These are phyloP conservation scores for Myxozyma lipomycoides DNA, from an alignment of 805 yeast species.

Conservation along the genomic window DNA sequence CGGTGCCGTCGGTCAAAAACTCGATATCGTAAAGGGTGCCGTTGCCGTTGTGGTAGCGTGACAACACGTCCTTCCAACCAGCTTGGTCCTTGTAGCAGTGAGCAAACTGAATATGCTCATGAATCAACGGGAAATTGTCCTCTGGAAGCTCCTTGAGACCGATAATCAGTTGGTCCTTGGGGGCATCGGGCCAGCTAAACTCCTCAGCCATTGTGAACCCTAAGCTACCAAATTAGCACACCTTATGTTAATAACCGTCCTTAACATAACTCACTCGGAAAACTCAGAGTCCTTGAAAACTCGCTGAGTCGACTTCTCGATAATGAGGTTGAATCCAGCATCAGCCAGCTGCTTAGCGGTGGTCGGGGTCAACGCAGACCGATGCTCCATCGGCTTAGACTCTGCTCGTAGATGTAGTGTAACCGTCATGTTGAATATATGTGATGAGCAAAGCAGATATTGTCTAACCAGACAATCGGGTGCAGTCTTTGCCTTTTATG, in stretches of 20 bases:
- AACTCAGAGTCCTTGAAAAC: constrained; percentile 76
- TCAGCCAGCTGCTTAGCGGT: constrained; percentile 78
- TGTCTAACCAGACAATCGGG: too few relatives aligned
- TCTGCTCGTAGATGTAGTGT: constrained; percentile 91
- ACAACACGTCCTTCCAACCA: constrained; percentile 91
- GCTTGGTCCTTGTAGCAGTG: constrained; percentile 97
- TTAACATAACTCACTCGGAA: constrained; percentile 38
- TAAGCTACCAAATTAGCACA: constrained; percentile 39
- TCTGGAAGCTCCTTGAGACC: constrained; percentile 97
- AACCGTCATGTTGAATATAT: constrained; percentile 44
- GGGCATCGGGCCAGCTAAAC: constrained; percentile 92
- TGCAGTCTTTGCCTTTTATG: too few relatives aligned
- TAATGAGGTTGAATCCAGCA: constrained; percentile 84
- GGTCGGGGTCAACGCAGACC: constrained; percentile 94
- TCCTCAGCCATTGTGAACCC: constrained; percentile 90
- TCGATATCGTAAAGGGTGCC: constrained; percentile 92
- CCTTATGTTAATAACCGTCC: too few relatives aligned
- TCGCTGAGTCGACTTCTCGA: constrained; percentile 83
- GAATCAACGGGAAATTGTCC: constrained; percentile 82
- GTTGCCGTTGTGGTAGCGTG: constrained; percentile 85
- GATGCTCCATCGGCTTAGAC: constrained; percentile 93
- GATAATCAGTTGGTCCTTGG: constrained; percentile 79
- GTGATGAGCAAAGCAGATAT: too few relatives aligned
- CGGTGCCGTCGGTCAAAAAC: constrained; percentile 87
- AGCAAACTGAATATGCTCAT: constrained; percentile 97